A percentile compares a stretch with the other conserved stretches of the same genome.
Conservation (phyloP, 1,139 yeast species). For the Hanseniaspora gamundiae region DNA sequence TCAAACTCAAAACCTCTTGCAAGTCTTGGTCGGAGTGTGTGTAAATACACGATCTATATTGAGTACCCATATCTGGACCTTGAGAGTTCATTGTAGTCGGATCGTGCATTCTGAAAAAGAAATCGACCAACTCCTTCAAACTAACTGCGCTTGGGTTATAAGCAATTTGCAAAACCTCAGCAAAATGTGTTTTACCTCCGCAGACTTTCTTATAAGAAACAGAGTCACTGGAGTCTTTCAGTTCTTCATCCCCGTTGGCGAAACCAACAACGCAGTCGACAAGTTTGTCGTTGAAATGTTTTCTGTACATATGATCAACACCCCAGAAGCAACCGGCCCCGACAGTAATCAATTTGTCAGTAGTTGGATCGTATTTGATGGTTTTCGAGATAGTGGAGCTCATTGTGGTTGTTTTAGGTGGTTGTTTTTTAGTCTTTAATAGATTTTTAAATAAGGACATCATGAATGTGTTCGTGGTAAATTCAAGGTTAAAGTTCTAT, state of each 20-base stretch:
- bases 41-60: conserved; percentile 71
- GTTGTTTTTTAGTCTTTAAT: background rate
- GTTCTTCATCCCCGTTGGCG: conserved; percentile 53
- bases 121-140: conserved; percentile 56
- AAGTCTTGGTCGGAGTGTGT: conserved; percentile 43
- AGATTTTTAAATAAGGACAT: background rate
- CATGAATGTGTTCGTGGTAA: too few species aligned
- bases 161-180: conserved; percentile 72
- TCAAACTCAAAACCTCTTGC: conserved; percentile 30
- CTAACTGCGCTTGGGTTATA: conserved; percentile 58
- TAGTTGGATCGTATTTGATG: conserved; percentile 28
- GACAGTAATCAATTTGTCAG: conserved; percentile 43
- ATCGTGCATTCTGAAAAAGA: conserved; percentile 87
- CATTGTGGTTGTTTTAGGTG: background rate
- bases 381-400: conserved; percentile 23
- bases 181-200: conserved; percentile 55
- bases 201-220: conserved; percentile 76
- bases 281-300: conserved; percentile 45
- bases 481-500: too few species aligned
- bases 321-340: conserved; percentile 97
- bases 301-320: conserved; percentile 70
- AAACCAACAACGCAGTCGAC: conserved; percentile 78
- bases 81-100: conserved; percentile 52
- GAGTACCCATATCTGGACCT: conserved; percentile 77
- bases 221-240: conserved; percentile 24